A percentile compares a stretch with the other conserved stretches of the same genome.
Conservation (phyloP, 192 early-diverging fungal species). For the Coemansia aciculifera region DNA sequence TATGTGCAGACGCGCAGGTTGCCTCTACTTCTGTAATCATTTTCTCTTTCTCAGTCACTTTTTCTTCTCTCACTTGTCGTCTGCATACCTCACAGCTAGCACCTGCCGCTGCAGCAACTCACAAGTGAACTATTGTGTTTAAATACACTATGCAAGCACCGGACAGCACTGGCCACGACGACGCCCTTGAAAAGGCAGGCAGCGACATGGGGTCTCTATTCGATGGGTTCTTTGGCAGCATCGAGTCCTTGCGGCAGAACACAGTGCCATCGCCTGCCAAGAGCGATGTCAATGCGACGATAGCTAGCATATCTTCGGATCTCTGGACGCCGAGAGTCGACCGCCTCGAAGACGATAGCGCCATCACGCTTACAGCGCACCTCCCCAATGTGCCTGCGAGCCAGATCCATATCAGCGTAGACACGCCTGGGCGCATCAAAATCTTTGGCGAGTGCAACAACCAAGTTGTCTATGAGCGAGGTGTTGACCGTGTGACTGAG, state of each 20-base stretch:
- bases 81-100: background rate
- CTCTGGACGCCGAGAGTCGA: slow-evolving; percentile 47
- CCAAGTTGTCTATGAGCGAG: slow-evolving; percentile 28
- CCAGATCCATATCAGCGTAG: slow-evolving; percentile 44
- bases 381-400: slow-evolving; percentile 40
- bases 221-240: slow-evolving; percentile 49
- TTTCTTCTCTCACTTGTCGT: background rate
- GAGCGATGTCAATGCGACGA: slow-evolving; percentile 34
- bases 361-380: slow-evolving; percentile 20
- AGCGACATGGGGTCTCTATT: slow-evolving; percentile 48
- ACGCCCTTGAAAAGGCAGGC: slow-evolving; percentile 30
- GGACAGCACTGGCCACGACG: slow-evolving; percentile 6
- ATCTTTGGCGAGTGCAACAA: slow-evolving; percentile 47
- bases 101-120: background rate
- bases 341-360: slow-evolving; percentile 23
- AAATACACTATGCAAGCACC: slow-evolving; percentile 4
- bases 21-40: background rate
- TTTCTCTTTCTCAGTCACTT: background rate
- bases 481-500: slow-evolving; percentile 43
- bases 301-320: slow-evolving; percentile 36
- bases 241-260: slow-evolving; percentile 41
- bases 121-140: background rate
- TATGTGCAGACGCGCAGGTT: background rate
- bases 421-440: slow-evolving; percentile 41
- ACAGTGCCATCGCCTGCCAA: background rate